Percentiles rank a stretch among this genome's conserved stretches.
These are phyloP conservation scores for Elongisporangium undulatum DNA, from an alignment of 352 stramenopile species.

Conservation along the genomic window DNA sequence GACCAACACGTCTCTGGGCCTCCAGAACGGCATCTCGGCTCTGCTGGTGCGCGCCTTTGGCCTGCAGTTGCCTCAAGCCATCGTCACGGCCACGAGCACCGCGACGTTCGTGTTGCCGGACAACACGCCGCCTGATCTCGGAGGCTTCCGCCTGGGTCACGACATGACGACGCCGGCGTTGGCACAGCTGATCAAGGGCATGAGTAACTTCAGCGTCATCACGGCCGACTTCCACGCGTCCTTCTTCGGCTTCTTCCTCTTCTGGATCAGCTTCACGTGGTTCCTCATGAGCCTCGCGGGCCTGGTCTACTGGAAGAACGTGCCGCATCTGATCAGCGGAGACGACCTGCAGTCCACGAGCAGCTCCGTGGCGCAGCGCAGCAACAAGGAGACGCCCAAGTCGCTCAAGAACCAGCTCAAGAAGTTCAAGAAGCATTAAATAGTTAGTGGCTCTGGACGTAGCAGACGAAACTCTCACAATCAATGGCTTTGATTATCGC, in stretches of 20 bases:
- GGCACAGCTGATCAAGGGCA: conserved; percentile 53
- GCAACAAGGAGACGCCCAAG: conserved; percentile 67
- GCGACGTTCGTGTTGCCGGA: conserved; percentile 26
- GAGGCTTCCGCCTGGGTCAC: conserved; percentile 49
- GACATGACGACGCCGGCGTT: conserved; percentile 41
- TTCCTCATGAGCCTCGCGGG: conserved; percentile 41
- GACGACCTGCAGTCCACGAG: conserved; percentile 11
- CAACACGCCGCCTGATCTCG: conserved; percentile 34
- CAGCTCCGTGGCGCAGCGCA: conserved; percentile 11
- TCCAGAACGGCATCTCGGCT: conserved; percentile 22
- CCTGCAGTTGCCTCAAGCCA: conserved; percentile 7
- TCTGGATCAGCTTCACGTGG: conserved; percentile 47
- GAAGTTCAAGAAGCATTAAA: conserved; percentile 55
- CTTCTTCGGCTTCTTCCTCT: conserved; percentile 64
- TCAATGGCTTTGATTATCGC: neutral
- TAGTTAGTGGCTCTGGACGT: neutral
- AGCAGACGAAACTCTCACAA: neutral
- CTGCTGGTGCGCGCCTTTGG: conserved; percentile 18
- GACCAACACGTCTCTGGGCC: conserved; percentile 39
- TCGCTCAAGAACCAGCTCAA: conserved; percentile 72
- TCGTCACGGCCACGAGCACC: conserved; percentile 8
- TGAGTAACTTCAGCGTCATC: conserved; percentile 57
- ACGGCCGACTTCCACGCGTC: conserved; percentile 53
- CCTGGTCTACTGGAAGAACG: conserved; percentile 69
- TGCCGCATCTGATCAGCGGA: conserved; percentile 23